phyloP scores from a whole-genome alignment of 495 filamentous ascomycete species.

The Penicillium paradoxum region DNA sequence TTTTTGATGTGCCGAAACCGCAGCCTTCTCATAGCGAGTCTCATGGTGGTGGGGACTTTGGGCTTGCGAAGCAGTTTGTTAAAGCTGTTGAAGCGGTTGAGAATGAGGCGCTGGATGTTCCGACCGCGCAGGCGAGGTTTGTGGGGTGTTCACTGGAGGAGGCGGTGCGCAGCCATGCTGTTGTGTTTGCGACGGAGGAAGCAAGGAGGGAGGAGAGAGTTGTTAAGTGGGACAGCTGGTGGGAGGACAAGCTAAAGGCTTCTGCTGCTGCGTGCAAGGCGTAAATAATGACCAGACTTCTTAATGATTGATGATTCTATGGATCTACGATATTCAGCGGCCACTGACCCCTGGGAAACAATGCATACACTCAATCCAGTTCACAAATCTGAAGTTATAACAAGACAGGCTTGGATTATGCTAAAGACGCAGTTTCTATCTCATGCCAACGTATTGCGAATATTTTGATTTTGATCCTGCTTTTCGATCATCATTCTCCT shows the following conservation, averaged over 20 bases:
- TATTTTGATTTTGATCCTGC: slow-evolving; percentile 9
- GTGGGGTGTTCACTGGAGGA: slow-evolving; percentile 83
- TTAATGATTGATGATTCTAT: slow-evolving; percentile 7
- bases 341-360: not conserved
- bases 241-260: slow-evolving; percentile 45
- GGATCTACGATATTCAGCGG: slow-evolving; percentile 5
- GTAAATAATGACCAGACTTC: not conserved
- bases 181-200: slow-evolving; percentile 93
- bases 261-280: slow-evolving; percentile 12
- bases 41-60: slow-evolving; percentile 87
- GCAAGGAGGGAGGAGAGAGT: slow-evolving; percentile 64
- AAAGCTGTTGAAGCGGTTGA: slow-evolving; percentile 76
- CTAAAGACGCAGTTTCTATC: not conserved
- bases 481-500: slow-evolving; percentile 16
- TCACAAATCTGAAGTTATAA: not conserved
- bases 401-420: slow-evolving; percentile 2
- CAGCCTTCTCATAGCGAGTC: slow-evolving; percentile 36
- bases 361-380: not conserved
- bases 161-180: slow-evolving; percentile 78
- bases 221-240: slow-evolving; percentile 77
- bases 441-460: slow-evolving; percentile 4
- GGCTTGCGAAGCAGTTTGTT: slow-evolving; percentile 74
- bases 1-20: slow-evolving; percentile 29
- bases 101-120: slow-evolving; percentile 58
- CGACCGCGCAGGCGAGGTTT: slow-evolving; percentile 67